Evolutionary conservation across 345 rosid genomes (phyloP).

Genomic region (Salix koriyanagi): DNA sequence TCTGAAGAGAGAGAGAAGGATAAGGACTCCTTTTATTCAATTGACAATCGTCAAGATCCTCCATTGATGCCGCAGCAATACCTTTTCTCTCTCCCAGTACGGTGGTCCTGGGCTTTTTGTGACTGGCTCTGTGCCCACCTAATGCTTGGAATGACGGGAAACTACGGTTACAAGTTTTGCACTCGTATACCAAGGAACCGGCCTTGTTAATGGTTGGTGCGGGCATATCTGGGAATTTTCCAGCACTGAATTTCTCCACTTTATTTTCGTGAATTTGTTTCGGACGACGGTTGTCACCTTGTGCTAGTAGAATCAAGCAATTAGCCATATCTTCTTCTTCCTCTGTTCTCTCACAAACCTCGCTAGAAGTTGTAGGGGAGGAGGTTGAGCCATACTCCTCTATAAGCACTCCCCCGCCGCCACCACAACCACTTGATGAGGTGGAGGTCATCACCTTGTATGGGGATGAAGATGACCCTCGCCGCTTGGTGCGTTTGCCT

Average conservation of each 20-base stretch:
- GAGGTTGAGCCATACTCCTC: conserved; percentile 33
- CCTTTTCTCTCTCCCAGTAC: conserved; percentile 26
- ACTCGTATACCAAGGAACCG: conserved; percentile 68
- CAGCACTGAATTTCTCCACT: conserved; percentile 9
- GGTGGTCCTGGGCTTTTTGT: conserved; percentile 58
- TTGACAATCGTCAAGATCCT: conserved; percentile 14
- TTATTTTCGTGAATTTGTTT: neutral
- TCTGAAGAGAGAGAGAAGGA: conserved; percentile 34
- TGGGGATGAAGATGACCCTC: conserved; percentile 46
- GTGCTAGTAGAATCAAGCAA: conserved; percentile 81
- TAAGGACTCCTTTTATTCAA: conserved; percentile 5
- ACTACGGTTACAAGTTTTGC: conserved; percentile 79
- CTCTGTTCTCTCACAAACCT: conserved; percentile 42
- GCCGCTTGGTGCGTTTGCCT: conserved; percentile 86
- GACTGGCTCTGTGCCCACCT: conserved; percentile 97
- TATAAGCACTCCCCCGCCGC: conserved; percentile 10
- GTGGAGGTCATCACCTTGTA: conserved; percentile 28
- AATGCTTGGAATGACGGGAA: conserved; percentile 94
- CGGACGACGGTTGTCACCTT: conserved; percentile 36
- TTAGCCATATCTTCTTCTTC: conserved; percentile 94
- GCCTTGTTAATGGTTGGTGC: conserved; percentile 29
- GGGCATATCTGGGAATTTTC: conserved; percentile 33
- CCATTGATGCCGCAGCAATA: neutral
- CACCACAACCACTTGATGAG: conserved; percentile 46
- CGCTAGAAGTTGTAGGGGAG: conserved; percentile 39